A percentile compares a stretch with the other conserved stretches of the same genome.
Evolutionary conservation across 2,329 filamentous ascomycete species (phyloP).

Genomic region (Trichoderma simmonsii): DNA sequence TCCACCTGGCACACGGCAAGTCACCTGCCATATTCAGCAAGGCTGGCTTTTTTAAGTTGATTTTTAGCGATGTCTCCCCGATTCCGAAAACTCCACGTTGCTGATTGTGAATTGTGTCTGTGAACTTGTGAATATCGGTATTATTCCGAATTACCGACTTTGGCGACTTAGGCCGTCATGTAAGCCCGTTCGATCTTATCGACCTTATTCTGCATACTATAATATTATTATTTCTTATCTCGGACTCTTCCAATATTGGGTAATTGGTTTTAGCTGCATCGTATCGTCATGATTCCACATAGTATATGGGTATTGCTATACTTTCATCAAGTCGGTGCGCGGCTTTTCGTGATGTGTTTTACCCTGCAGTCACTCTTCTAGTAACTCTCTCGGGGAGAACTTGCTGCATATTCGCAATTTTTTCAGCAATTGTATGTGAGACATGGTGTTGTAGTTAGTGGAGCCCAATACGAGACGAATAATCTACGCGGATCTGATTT

Average conservation of each 20-base stretch:
- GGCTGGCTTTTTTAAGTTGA: neutral
- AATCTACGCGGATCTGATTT: neutral
- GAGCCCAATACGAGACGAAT: neutral
- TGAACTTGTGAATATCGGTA: neutral
- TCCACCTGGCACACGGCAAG: neutral
- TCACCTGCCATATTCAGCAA: neutral
- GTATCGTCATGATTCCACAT: neutral
- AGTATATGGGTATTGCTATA: neutral
- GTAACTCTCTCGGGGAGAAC: neutral
- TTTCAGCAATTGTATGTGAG: neutral
- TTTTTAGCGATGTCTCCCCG: neutral
- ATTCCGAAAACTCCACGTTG: neutral
- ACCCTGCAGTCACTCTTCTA: neutral
- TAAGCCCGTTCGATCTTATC: neutral
- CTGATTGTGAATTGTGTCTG: neutral
- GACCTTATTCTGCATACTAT: neutral
- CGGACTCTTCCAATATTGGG: neutral
- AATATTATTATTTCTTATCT: neutral
- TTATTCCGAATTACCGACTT: neutral
- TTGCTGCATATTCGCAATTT: neutral
- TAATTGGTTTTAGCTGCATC: neutral
- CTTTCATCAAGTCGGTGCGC: neutral
- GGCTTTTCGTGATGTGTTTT: neutral
- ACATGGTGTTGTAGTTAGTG: neutral
- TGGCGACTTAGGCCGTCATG: neutral